Evolutionary conservation across 1,139 yeast genomes (phyloP).

Genomic region (Arxiozyma bovina): DNA sequence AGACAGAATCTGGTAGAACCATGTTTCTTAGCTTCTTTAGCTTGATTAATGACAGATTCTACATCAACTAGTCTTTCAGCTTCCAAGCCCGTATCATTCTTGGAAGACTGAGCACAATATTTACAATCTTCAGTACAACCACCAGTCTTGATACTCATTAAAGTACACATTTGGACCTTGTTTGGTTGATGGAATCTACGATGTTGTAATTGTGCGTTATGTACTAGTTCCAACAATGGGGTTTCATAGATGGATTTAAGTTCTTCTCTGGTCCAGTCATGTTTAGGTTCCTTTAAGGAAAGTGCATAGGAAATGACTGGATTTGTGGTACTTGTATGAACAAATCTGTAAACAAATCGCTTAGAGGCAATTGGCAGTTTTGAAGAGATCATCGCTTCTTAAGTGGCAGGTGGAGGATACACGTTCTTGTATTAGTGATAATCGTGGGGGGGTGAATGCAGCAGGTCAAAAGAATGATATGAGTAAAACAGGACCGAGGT

Average conservation of each 20-base stretch:
- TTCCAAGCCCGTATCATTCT: conserved; percentile 59
- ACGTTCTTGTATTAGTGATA: no score
- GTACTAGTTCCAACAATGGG: conserved; percentile 57
- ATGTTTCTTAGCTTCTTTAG: conserved; percentile 54
- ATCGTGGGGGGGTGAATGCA: background rate
- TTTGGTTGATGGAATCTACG: conserved; percentile 57
- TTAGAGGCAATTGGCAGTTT: background rate
- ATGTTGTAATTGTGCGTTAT: conserved; percentile 57
- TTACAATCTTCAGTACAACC: conserved; percentile 79
- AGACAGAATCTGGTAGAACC: conserved; percentile 75
- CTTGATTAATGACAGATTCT: conserved; percentile 56
- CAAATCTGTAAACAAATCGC: background rate
- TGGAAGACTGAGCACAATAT: conserved; percentile 68
- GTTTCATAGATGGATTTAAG: conserved; percentile 51
- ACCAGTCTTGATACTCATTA: conserved; percentile 67
- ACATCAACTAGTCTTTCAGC: conserved; percentile 57
- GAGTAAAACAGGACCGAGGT: no score
- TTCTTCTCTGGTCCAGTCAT: conserved; percentile 54
- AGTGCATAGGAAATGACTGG: conserved; percentile 18
- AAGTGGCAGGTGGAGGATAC: no score
- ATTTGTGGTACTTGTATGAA: background rate
- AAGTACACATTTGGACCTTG: conserved; percentile 67
- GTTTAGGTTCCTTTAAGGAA: conserved; percentile 34
- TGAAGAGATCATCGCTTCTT: background rate
- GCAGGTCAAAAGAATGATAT: background rate